Conservation (phyloP, 306 rosid genomes). For the Dalbergia cochinchinensis region DNA sequence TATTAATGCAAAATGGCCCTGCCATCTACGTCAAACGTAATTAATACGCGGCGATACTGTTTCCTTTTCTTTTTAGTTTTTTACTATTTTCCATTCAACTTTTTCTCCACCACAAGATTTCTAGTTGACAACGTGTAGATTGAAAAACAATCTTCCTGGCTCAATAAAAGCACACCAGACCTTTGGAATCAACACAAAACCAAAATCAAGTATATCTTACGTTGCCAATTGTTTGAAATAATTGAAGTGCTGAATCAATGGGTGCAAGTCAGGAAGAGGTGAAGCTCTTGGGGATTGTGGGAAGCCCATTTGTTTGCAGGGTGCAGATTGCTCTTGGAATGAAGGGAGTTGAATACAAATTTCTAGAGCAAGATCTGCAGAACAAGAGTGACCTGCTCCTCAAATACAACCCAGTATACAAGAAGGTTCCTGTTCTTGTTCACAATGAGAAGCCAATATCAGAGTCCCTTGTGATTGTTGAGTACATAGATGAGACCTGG, state of each 20-base stretch:
- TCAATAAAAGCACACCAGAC: background rate
- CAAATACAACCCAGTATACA: constrained; percentile 66
- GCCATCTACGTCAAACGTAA: no score
- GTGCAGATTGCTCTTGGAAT: constrained; percentile 60
- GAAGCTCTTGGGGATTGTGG: constrained; percentile 47
- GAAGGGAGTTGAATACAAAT: constrained; percentile 63
- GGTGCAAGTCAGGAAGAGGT: constrained; percentile 44
- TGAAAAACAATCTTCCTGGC: no score
- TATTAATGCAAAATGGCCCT: no score
- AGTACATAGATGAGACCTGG: constrained; percentile 67
- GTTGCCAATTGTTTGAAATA: background rate
- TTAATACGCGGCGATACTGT: no score
- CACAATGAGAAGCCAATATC: constrained; percentile 58
- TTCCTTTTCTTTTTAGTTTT: no score
- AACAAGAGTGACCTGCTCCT: constrained; percentile 62
- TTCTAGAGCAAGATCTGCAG: constrained; percentile 43
- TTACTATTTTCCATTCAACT: no score
- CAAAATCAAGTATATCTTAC: background rate
- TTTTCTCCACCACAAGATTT: no score
- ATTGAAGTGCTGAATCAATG: constrained; percentile 21
- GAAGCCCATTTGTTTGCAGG: constrained; percentile 59
- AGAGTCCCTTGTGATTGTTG: constrained; percentile 64
- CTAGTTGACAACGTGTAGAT: background rate
- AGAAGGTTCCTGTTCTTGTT: constrained; percentile 60
- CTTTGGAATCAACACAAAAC: background rate